Percentiles rank a stretch among this genome's conserved stretches.
Evolutionary conservation across 164 flowering plant species (phyloP).

Genomic region (Magnolia changhungtana): DNA sequence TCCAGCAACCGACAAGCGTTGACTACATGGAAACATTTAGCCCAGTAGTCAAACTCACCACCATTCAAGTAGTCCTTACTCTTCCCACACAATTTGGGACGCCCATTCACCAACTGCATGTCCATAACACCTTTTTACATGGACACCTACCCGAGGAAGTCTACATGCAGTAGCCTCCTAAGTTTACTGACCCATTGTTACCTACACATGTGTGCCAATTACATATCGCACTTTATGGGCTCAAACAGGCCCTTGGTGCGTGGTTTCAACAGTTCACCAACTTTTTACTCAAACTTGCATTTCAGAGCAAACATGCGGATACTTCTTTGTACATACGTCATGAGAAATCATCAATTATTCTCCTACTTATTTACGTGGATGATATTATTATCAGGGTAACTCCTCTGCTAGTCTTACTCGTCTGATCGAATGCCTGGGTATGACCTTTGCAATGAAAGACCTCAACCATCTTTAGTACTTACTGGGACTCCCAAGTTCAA

Average conservation of each 20-base stretch:
- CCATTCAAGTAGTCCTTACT: background rate
- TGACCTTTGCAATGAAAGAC: too few relatives aligned
- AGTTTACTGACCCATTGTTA: background rate
- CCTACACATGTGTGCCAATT: background rate
- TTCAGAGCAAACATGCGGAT: too few relatives aligned
- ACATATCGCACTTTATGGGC: background rate
- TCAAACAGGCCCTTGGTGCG: background rate
- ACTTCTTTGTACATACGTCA: too few relatives aligned
- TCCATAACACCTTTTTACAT: background rate
- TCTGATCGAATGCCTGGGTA: too few relatives aligned
- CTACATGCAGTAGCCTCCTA: background rate
- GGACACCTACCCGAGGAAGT: background rate
- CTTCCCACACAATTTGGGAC: background rate
- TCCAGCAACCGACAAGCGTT: background rate
- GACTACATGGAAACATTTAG: conserved; percentile 7
- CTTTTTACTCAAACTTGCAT: too few relatives aligned
- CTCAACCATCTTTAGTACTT: too few relatives aligned
- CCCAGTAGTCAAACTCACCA: conserved; percentile 7
- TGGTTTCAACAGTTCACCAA: background rate
- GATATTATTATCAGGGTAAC: too few relatives aligned
- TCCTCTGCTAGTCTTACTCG: too few relatives aligned
- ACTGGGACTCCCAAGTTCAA: too few relatives aligned
- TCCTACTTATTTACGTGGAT: too few relatives aligned
- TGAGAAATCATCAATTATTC: too few relatives aligned
- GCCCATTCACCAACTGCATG: background rate